Base-by-base conservation (phyloP, 352 stramenopile genomes). In the Globisporangium nunn region DNA sequence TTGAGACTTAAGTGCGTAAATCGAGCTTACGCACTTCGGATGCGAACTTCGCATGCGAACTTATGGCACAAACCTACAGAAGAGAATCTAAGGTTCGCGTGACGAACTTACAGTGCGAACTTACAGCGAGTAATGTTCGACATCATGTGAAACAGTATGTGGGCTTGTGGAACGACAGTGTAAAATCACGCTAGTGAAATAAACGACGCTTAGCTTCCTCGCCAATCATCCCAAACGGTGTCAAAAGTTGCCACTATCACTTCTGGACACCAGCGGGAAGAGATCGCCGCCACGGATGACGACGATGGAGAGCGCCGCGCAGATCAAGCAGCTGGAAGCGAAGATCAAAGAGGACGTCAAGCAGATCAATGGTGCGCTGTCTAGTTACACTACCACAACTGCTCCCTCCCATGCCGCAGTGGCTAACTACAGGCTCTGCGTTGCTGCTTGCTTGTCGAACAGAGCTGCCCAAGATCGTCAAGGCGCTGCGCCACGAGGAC, bases 281-380 rank as follows among this genome's bases (percentile, higher is more conserved):
- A 41, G 8, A 11, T 41, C 15, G 35, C 49, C 33, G n/a, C 2
- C 49, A 28, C 49, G 2, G 17, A 33, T 17, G 17, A 28, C 23
- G 41, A 44, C 47, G 41, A 88, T 88, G 81, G 63, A 68, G 66
- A 84, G 67, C 37, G 70, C 68, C 37, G 74, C 71, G 54, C 75
- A 87, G 72, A 87, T 91, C 67, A 91, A 88, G 78, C 82, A 93
- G 72, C 67, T 95, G 41, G 85, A 95, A 59, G 81, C 78, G 39
- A 81, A 80, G 62, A 87, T 95, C 70, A 91, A 93, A 64, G 81
- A 91, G 56, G 75, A 93, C 70, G 78, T 91, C 49, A 88, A 88
- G 70, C 77, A 92, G 62, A 76, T 88, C 54, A 95, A 95, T 55
- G 79, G 79, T 87, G 56, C 33, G 57, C 37, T 43, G 23, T 23